Base-by-base conservation (phyloP, 108 stramenopile species). In the Discostella stelligeroides region DNA sequence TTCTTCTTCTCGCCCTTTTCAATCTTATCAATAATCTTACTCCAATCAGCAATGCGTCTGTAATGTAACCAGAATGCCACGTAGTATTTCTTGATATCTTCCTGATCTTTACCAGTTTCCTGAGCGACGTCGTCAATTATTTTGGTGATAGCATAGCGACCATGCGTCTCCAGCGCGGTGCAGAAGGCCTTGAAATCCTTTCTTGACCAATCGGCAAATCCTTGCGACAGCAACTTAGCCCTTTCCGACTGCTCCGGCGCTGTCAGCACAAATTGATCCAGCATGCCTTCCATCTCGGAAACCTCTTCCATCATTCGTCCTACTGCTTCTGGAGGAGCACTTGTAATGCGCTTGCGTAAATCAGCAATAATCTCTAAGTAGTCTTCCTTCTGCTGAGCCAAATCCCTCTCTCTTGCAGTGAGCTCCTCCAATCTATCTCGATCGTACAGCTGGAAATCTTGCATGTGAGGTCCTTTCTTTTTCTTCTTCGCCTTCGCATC, bases 361-460 rank as follows among this genome's bases (percentile, higher is more conserved):
- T 91, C 92, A 41, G 79, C 69, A 71, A 98, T 95, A 42, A 74
- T 46, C 46, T 67, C 72, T 54, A 91, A 70, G 41, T 85, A 83
- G 18, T 88, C 83, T 61, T 89, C 86, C 61, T 86, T 93, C 70
- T 85, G 73, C 15, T 80, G 67, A 14, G 88, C 82, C 24, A 96
- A 68, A 7, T 81, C 73, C 49, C 87, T 72, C 81, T 99, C 97
- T 81, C 79, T 81, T 11, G 88, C 80, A 10, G 82, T 72, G 47
- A 99, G 59, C 24, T 71, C 84, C 58, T 92, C 82, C 53, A 99
- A 49, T 8, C 90, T 81, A 27, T 84, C 88, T 6, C 83, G 76
- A 78, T 99, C 78, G 82, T 93, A 98, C 70, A 99, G 81, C 76
- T 99, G 97, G 70, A 92, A 96, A 71, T 98, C 98, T 59, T 96